Base-by-base conservation (phyloP, 2,329 filamentous ascomycete species). In the Penicillium capsulatum region DNA sequence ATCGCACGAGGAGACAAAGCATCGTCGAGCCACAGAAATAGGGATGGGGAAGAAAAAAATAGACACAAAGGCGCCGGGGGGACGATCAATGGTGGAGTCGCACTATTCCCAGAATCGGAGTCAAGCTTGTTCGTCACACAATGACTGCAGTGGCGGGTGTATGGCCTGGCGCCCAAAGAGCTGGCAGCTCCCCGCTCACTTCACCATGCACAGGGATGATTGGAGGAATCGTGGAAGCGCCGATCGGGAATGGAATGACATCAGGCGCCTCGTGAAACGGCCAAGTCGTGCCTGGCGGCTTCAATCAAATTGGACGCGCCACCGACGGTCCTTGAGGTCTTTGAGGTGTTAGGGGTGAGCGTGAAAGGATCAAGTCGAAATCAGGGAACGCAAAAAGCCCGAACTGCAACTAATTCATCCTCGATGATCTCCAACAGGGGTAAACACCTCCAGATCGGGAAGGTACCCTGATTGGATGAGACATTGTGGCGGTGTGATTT, bases 251-350 rank as follows among this genome's bases (percentile, higher is more conserved):
- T 40, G 36, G 36, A 48, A 61, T 64, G 60, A 63, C 58, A 63
- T 63, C 60, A 63, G 48, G 61, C 60, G 61, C 56, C 47, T 57
- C 40, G 48, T 61, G 59, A 61, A 63, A 63, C 59, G 40, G 36
- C 43, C 32, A 43, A 45, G 44, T 33, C 39, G 43, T 34, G 37
- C 28, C 31, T 36, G 31, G 44, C 39, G 46, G 47, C 47, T 47
- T 44, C 33, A 44, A 33, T 24, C 11, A 36, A 35, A 47, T 42
- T 44, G 36, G 16, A 17, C 19, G 24, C 13, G 19, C 5, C 5
- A 22, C 19, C 5, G 9, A 22, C n/a, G n/a, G n/a, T 28, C 26
- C 11, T 28, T 28, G 26, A 4, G n/a, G 4, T 8, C 3, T 11
- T n/a, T 28, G 26, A n/a, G n/a, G n/a, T n/a, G n/a, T n/a, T n/a